Conservation (phyloP, 2,329 filamentous ascomycete species). For the Calonectria honghensis region DNA sequence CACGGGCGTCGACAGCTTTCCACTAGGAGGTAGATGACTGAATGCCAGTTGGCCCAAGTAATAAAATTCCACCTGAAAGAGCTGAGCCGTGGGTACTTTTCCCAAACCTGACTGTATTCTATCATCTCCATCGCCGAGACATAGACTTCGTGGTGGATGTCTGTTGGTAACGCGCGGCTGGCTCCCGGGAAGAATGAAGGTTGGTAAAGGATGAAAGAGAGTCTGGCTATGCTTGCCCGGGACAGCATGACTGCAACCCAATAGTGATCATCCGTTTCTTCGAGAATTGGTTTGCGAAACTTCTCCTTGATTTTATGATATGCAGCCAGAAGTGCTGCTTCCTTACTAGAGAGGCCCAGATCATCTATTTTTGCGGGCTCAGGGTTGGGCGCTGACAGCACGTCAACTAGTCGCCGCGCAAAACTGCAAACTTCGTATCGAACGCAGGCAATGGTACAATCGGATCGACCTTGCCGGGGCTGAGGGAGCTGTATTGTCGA, state of each 20-base stretch:
- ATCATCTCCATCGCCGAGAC: background rate
- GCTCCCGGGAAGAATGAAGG: background rate
- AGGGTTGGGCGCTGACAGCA: background rate
- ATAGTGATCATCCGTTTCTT: background rate
- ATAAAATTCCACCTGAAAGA: conserved; percentile 17
- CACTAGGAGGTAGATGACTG: background rate
- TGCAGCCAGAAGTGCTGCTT: background rate
- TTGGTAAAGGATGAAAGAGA: conserved; percentile 4
- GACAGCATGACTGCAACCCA: conserved; percentile 11
- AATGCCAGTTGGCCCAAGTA: conserved; percentile 10
- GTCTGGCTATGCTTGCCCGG: background rate
- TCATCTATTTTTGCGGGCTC: background rate
- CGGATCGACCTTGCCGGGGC: background rate
- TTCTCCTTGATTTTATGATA: background rate
- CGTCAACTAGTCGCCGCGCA: background rate
- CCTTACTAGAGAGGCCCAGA: background rate
- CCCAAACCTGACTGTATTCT: background rate
- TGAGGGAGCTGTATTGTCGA: background rate
- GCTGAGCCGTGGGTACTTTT: background rate
- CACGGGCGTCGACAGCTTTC: background rate
- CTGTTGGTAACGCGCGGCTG: background rate
- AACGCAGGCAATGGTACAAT: background rate
- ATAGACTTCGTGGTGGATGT: conserved; percentile 4
- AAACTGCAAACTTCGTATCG: conserved; percentile 13
- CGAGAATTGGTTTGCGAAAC: background rate